These are phyloP conservation scores for Leucocoprinus sp. DNA, from an alignment of 768 basidiomycete genomes.

Conservation along the genomic window DNA sequence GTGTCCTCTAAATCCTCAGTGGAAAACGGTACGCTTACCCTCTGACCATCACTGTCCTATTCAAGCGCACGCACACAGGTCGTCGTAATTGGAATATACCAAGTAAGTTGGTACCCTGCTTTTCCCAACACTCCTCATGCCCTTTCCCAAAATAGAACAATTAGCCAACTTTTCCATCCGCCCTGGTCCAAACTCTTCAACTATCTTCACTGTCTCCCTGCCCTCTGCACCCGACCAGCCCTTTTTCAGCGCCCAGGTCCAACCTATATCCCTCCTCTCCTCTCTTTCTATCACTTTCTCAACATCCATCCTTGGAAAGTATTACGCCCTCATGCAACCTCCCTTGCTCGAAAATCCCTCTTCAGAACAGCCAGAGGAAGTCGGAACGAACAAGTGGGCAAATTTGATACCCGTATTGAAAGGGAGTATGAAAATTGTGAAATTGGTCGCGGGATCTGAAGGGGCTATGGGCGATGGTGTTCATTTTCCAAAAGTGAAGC, in stretches of 20 bases:
- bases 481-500: constrained; percentile 7
- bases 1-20: constrained; percentile 24
- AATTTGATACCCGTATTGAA: constrained; percentile 1
- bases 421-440: not conserved
- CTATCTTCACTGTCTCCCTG: constrained; percentile 18
- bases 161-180: constrained; percentile 22
- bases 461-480: constrained; percentile 10
- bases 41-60: too few relatives aligned
- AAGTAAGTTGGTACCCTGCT: constrained; percentile 17
- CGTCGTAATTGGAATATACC: constrained; percentile 29
- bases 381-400: constrained; percentile 8
- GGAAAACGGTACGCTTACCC: constrained; percentile 19
- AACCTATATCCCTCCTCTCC: constrained; percentile 20
- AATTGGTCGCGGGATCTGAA: constrained; percentile 4
- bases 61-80: constrained; percentile 13
- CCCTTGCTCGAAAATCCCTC: not conserved
- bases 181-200: constrained; percentile 13
- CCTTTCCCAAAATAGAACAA: constrained; percentile 18
- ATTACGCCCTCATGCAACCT: constrained; percentile 6
- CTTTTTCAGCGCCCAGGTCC: not conserved
- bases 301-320: constrained; percentile 14
- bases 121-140: not conserved
- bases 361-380: constrained; percentile 3
- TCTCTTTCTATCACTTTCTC: constrained; percentile 17
- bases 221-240: constrained; percentile 20